phyloP scores from a whole-genome alignment of 345 rosid genomes.

The Boechera stricta region DNA sequence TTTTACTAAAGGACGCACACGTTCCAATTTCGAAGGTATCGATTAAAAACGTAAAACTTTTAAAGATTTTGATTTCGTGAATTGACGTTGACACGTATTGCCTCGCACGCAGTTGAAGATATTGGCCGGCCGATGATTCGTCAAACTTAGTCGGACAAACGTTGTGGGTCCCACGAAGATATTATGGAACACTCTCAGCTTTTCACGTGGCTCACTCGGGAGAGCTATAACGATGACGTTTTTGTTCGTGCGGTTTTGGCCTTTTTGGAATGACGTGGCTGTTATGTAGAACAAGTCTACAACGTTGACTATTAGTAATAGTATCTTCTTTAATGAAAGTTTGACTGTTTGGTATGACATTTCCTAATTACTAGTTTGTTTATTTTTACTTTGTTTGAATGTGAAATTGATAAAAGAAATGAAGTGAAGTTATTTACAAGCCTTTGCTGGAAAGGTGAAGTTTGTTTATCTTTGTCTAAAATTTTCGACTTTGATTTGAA shows the following conservation, averaged over 20 bases:
- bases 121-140: conserved; percentile 20
- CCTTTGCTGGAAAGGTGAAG: too few species aligned
- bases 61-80: not conserved
- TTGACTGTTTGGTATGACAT: not conserved
- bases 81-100: conserved; percentile 1
- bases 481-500: too few species aligned
- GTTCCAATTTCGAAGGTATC: not conserved
- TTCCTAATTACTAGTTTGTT: too few species aligned
- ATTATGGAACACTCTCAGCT: not conserved
- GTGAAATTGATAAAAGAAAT: not conserved
- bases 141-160: not conserved
- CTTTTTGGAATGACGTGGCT: not conserved
- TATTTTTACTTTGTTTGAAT: not conserved
- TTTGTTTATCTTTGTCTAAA: too few species aligned
- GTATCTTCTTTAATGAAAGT: not conserved
- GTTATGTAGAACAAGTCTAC: not conserved
- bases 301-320: too few species aligned
- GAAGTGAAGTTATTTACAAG: too few species aligned
- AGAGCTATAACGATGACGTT: not conserved
- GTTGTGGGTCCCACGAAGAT: not conserved
- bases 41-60: not conserved
- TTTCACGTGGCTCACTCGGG: not conserved
- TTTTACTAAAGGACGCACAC: not conserved
- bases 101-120: conserved; percentile 9
- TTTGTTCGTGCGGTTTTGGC: not conserved